Conservation (phyloP, 2,329 filamentous ascomycete species). For the Diplodia scrobiculata region DNA sequence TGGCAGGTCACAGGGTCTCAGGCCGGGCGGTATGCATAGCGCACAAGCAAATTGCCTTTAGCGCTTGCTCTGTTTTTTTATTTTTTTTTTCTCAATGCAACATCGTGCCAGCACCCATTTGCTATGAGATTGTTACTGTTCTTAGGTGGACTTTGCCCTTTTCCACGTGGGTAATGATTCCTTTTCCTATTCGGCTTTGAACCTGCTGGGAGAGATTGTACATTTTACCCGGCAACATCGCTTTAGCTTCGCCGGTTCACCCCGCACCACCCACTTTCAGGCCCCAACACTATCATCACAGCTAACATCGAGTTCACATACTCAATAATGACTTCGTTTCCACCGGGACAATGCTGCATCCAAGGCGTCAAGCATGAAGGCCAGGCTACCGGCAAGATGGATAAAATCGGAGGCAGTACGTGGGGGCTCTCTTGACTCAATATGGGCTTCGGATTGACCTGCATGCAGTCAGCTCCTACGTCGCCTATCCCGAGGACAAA, state of each 20-base stretch:
- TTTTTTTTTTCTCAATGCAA: not conserved
- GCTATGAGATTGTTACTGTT: not conserved
- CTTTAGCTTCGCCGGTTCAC: too few species aligned
- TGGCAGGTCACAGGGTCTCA: not conserved
- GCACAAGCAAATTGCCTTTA: not conserved
- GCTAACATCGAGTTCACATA: not conserved
- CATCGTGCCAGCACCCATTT: not conserved
- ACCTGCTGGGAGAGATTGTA: not conserved
- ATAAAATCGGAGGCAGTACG: conserved; percentile 52
- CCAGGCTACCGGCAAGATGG: conserved; percentile 51
- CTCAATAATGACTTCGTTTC: conserved; percentile 54
- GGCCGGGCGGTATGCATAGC: not conserved
- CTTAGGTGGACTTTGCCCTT: not conserved
- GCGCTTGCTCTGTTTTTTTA: not conserved
- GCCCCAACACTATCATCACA: not conserved
- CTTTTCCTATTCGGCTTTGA: too few species aligned
- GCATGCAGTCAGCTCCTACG: conserved; percentile 57
- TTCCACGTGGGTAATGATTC: not conserved
- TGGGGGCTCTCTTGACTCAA: not conserved
- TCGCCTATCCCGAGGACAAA: conserved; percentile 56
- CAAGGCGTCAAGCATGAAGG: conserved; percentile 57
- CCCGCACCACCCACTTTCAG: not conserved
- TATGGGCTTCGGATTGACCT: not conserved
- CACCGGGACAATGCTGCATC: conserved; percentile 52
- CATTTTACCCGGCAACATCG: not conserved